Evolutionary conservation across 306 rosid genomes (phyloP).

Genomic region (Crotalaria pallida): DNA sequence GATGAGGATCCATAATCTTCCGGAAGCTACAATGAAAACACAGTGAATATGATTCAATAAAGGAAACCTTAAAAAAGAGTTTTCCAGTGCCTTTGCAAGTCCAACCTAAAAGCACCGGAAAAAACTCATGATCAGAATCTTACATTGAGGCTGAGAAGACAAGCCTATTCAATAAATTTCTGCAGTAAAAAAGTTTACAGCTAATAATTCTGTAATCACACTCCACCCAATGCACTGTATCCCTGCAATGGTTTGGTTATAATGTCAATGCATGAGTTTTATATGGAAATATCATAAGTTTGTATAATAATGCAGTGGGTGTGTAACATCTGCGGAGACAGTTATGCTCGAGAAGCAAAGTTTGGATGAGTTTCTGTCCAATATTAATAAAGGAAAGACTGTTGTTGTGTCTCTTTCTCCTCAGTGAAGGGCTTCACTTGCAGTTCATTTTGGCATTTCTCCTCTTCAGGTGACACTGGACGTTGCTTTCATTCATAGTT

Average conservation of each 20-base stretch:
- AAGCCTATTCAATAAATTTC: background rate
- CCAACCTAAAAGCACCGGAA: background rate
- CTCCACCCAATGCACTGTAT: background rate
- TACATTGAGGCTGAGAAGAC: background rate
- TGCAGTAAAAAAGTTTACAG: background rate
- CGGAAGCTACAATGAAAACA: background rate
- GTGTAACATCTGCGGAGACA: constrained; percentile 92
- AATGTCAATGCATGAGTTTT: background rate
- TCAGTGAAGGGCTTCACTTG: constrained; percentile 92
- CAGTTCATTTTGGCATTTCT: constrained; percentile 78
- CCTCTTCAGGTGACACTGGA: constrained; percentile 58
- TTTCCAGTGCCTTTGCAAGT: background rate
- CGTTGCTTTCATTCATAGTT: background rate
- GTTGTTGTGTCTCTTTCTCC: constrained; percentile 86
- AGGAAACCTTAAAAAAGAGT: background rate
- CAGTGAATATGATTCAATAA: background rate
- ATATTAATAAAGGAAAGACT: constrained; percentile 52
- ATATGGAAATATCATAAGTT: constrained; percentile 11
- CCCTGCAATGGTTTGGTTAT: background rate
- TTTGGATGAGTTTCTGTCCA: constrained; percentile 81
- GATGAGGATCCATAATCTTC: background rate
- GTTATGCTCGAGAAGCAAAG: constrained; percentile 97
- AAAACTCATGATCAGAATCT: background rate
- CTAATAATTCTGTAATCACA: background rate
- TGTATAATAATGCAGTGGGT: constrained; percentile 61